phyloP scores from a whole-genome alignment of 176 grass and related monocot genomes.

The Bolboschoenus planiculmis region DNA sequence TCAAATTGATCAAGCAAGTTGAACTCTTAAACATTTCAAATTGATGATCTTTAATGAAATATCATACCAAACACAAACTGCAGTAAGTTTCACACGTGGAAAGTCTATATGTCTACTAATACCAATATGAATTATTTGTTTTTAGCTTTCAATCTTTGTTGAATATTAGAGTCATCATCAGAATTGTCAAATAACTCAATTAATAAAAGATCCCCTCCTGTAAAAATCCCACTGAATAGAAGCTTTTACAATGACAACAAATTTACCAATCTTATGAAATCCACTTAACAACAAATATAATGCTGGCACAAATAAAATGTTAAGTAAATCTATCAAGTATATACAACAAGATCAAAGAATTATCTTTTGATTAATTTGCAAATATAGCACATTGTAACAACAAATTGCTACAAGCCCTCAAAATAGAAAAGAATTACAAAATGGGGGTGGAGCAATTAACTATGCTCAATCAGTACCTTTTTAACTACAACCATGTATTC shows the following conservation, averaged over 20 bases:
- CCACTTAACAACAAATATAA: neutral
- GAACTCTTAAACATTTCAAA: neutral
- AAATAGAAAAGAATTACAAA: constrained; percentile 22
- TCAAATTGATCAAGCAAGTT: neutral
- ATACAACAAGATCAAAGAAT: constrained; percentile 11
- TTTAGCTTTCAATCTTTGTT: neutral
- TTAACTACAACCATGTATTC: constrained; percentile 1
- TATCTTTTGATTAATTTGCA: constrained; percentile 5
- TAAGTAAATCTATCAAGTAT: neutral
- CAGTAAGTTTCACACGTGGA: neutral
- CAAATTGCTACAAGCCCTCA: constrained; percentile 1
- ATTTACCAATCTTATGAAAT: neutral
- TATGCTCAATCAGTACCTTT: constrained; percentile 20
- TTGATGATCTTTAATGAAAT: neutral
- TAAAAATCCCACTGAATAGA: neutral
- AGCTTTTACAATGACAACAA: neutral
- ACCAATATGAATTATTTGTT: neutral
- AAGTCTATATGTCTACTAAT: neutral
- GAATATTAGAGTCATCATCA: neutral
- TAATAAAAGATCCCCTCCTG: neutral
- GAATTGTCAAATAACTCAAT: neutral
- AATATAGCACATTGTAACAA: constrained; percentile 20
- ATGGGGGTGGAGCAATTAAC: constrained; percentile 15
- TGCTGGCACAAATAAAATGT: neutral
- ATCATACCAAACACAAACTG: neutral